A percentile compares a stretch with the other conserved stretches of the same genome.
These are phyloP conservation scores for Cnidoscolus chayamansa DNA, from an alignment of 441 rosid species.

Conservation along the genomic window DNA sequence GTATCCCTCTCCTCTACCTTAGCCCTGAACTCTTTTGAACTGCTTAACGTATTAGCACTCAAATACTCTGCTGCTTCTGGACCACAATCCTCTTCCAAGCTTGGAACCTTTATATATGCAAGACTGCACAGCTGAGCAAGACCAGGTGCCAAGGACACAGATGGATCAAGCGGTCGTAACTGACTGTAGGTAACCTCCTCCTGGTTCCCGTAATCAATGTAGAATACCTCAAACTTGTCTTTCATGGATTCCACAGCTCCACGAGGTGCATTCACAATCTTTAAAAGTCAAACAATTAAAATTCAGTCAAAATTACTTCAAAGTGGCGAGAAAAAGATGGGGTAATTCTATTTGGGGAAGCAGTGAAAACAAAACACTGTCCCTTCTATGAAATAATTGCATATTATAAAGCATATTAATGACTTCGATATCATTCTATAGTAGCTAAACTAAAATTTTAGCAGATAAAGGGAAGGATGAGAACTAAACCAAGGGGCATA, in stretches of 20 bases:
- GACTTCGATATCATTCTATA: not conserved
- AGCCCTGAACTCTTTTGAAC: conserved; percentile 68
- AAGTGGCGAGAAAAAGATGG: not conserved
- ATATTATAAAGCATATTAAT: not conserved
- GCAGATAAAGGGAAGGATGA: not conserved
- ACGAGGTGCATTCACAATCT: conserved; percentile 91
- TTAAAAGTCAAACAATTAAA: conserved; percentile 17
- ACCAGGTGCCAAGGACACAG: conserved; percentile 65
- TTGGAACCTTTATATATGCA: conserved; percentile 84
- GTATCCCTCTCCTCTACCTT: conserved; percentile 82
- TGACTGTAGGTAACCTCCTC: conserved; percentile 70
- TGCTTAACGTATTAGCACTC: conserved; percentile 52
- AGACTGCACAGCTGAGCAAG: conserved; percentile 94
- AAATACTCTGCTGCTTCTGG: conserved; percentile 76
- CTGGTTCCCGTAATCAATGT: conserved; percentile 93
- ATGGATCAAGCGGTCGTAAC: conserved; percentile 68
- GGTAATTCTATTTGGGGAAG: not conserved
- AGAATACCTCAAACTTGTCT: conserved; percentile 88
- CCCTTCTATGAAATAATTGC: not conserved
- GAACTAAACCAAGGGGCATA: not conserved
- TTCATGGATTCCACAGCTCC: conserved; percentile 62
- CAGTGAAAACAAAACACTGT: not conserved
- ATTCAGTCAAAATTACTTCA: not conserved
- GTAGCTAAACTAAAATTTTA: conserved; percentile 2
- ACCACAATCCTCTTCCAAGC: conserved; percentile 76